A percentile compares a stretch with the other conserved stretches of the same genome.
phyloP scores from a whole-genome alignment of 306 rosid species.

The Acacia confusa region DNA sequence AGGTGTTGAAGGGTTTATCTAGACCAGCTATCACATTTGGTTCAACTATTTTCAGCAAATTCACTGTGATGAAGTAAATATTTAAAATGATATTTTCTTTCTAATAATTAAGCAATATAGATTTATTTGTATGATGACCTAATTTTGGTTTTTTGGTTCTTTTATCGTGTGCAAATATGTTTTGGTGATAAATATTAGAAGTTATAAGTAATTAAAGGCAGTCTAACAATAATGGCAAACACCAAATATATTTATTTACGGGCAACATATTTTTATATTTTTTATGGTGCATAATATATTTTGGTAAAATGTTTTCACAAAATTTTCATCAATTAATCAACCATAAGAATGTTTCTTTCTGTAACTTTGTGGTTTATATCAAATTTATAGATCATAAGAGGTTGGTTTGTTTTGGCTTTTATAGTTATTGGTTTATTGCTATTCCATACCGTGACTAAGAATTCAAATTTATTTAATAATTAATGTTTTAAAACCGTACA shows the following conservation, averaged over 20 bases:
- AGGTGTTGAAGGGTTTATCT: background rate
- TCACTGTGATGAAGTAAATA: background rate
- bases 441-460: background rate
- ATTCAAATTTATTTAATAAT: background rate
- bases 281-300: background rate
- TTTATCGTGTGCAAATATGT: background rate
- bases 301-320: background rate
- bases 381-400: background rate
- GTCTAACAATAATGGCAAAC: background rate
- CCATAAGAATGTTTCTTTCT: background rate
- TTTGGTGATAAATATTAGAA: background rate
- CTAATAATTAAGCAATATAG: background rate
- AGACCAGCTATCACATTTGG: background rate
- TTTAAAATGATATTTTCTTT: background rate
- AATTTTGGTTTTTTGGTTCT: background rate
- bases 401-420: background rate
- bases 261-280: background rate
- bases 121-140: background rate
- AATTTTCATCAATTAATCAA: background rate
- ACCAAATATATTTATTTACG: background rate
- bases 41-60: background rate
- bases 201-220: too few species aligned
- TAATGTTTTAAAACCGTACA: background rate
- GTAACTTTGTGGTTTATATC: background rate
- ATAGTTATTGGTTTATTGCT: background rate